phyloP scores from a whole-genome alignment of 257 asterid genomes.

The Scutellaria baicalensis region DNA sequence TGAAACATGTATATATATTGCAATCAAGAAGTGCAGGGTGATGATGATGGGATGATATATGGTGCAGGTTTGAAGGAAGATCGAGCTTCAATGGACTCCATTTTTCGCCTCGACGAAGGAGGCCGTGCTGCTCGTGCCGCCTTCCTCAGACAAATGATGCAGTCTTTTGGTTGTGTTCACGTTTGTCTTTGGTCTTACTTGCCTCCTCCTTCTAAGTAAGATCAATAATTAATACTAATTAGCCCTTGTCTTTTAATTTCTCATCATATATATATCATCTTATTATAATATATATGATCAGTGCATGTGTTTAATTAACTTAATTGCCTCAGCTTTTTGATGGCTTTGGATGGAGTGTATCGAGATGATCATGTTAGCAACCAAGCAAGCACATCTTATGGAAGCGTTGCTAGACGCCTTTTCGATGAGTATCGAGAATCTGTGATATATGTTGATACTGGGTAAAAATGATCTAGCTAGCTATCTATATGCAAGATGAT shows the following conservation, averaged over 20 bases:
- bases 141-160: conserved; percentile 45
- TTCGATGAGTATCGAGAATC: conserved; percentile 44
- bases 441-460: conserved; percentile 12
- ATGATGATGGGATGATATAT: background rate
- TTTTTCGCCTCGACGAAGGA: conserved; percentile 46
- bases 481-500: too few species aligned
- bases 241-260: background rate
- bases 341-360: conserved; percentile 41
- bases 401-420: conserved; percentile 32
- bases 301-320: too few species aligned
- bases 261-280: too few species aligned
- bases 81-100: conserved; percentile 46
- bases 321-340: conserved; percentile 32
- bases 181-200: conserved; percentile 64
- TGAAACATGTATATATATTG: background rate
- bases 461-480: too few species aligned
- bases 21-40: background rate
- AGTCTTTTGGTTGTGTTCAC: conserved; percentile 42
- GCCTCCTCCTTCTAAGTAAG: conserved; percentile 53
- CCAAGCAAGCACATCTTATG: conserved; percentile 22
- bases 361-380: conserved; percentile 14
- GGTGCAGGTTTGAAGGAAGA: too few species aligned
- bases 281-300: too few species aligned
- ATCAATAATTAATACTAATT: background rate
- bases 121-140: conserved; percentile 41